Evolutionary conservation across 2,329 filamentous ascomycete species (phyloP), one percentile per base, ranked within the genome.

Genomic region (Graphilbum ipis-grandicollis): DNA sequence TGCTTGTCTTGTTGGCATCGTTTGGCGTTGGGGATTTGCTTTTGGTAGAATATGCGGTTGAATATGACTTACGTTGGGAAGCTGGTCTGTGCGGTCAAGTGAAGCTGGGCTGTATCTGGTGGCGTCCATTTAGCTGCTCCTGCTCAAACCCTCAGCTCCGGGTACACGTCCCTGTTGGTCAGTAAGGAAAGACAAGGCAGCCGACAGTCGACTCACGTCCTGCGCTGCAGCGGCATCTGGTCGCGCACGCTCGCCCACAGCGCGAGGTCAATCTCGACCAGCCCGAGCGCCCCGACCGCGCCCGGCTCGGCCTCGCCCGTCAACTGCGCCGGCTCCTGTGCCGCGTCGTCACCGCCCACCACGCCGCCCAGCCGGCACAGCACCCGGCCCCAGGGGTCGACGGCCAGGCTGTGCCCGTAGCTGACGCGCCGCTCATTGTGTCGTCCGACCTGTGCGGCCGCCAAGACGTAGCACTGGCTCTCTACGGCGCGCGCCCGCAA

Each of bases 301-400:
- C 51, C 52, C 0, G 51, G 48, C 41, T 56, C 48, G 10, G 45
- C 44, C n/a, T 38, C 35, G 25, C 39, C 43, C 17, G 34, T 25
- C 2, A 35, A 36, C 12, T 29, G 28, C 8, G 36, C 37, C 22
- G 45, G 52, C 5, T 53, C 54, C 8, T 62, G 53, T 2, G 5
- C 29, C n/a, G n/a, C 29, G 10, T 54, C 54, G 29, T 54, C 55
- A n/a, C 63, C 60, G 39, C 56, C 51, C 12, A 53, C 56, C 15
- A 58, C 60, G 1, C 73, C 75, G 30, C 65, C 65, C 50, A 77
- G 63, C 49, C 78, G 66, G 4, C 76, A 66, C 30, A 83, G 51
- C 1, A 94, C 68, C 39, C 71, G 66, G 0, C 88, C 88, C 84
- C 85, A 93, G 0, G 88, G 86, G 52, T 82, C 78, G 19, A 94